Conservation (phyloP, 2,329 filamentous ascomycete species). For the Penicillium sp. region DNA sequence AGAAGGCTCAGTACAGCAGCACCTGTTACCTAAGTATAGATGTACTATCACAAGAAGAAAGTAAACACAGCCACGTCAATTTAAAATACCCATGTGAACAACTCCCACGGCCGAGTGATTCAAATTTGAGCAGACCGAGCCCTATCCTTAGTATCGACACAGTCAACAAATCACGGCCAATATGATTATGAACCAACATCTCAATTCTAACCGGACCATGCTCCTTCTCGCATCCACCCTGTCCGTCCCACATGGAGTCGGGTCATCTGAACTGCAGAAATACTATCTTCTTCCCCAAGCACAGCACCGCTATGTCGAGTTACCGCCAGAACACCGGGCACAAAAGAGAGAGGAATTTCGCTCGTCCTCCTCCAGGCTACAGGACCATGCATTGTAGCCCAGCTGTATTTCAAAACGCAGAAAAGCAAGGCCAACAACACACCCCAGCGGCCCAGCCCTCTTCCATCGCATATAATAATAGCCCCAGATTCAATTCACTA, state of each 20-base stretch:
- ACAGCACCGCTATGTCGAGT: constrained; percentile 19
- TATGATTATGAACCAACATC: not conserved
- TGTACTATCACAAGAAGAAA: constrained; percentile 7
- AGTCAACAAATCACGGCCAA: no score
- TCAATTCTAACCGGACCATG: constrained; percentile 4
- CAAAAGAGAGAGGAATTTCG: not conserved
- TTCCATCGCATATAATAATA: not conserved
- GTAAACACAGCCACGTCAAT: constrained; percentile 22
- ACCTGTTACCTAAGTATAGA: no score
- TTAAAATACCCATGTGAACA: constrained; percentile 17
- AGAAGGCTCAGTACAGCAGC: no score
- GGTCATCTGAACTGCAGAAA: constrained; percentile 20
- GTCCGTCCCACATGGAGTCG: constrained; percentile 16
- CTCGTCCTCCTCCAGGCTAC: not conserved
- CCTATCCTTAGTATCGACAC: not conserved
- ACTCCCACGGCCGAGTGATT: not conserved
- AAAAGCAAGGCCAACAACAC: constrained; percentile 1
- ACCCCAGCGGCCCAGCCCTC: not conserved
- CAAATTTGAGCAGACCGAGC: not conserved
- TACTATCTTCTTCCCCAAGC: constrained; percentile 6
- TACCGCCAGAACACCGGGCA: not conserved
- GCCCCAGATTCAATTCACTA: no score
- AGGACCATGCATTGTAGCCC: not conserved
- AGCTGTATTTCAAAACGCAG: constrained; percentile 10
- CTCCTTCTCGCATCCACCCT: constrained; percentile 2